These are phyloP conservation scores for Tetradesmus lagerheimii DNA, from an alignment of 139 green algal species.

Conservation along the genomic window DNA sequence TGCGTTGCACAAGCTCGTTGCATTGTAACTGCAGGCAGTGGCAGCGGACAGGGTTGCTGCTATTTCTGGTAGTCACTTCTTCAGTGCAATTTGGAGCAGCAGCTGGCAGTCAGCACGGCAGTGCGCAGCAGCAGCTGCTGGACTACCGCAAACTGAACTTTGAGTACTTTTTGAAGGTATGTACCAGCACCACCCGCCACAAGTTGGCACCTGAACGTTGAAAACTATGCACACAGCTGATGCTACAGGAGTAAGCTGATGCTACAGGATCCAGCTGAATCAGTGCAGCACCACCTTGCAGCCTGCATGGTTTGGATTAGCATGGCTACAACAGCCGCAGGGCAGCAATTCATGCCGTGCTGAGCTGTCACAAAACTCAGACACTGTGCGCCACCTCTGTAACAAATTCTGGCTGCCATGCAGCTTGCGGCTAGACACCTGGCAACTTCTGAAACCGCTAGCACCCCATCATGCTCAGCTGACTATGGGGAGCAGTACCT, in stretches of 20 bases:
- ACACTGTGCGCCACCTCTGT: too few species aligned
- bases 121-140: background rate
- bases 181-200: background rate
- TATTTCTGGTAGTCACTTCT: background rate
- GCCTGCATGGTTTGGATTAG: background rate
- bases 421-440: slow-evolving; percentile 4
- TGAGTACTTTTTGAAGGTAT: slow-evolving; percentile 5
- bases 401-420: background rate
- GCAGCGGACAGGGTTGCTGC: background rate
- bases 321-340: too few species aligned
- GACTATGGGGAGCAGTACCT: slow-evolving; percentile 37
- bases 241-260: too few species aligned
- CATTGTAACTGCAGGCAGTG: background rate
- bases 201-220: background rate
- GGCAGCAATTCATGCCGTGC: background rate
- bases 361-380: too few species aligned
- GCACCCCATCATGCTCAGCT: slow-evolving; percentile 7
- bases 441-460: background rate
- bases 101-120: background rate
- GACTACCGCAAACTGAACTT: background rate
- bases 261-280: too few species aligned
- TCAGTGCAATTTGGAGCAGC: background rate
- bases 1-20: background rate
- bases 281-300: background rate
- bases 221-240: background rate